A percentile compares a stretch with the other conserved stretches of the same genome.
Evolutionary conservation across 1,139 yeast genomes (phyloP).

Genomic region (Pichia sp.): DNA sequence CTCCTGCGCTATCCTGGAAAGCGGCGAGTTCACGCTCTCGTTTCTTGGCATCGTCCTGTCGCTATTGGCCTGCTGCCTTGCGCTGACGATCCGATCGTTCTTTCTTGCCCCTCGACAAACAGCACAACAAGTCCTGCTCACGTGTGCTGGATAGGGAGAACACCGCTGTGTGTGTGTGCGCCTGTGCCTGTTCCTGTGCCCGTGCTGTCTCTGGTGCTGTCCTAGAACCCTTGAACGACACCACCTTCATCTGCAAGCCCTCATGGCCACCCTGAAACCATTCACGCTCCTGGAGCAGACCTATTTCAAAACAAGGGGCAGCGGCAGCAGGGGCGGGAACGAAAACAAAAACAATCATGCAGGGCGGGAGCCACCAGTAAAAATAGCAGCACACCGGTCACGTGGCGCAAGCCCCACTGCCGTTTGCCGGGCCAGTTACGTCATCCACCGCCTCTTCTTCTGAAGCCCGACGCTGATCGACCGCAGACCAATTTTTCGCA

Average conservation of each 20-base stretch:
- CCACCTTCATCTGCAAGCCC: too few relatives aligned
- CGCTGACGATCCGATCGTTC: too few relatives aligned
- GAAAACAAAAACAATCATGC: not conserved
- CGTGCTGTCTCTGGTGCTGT: too few relatives aligned
- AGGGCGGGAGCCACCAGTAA: not conserved
- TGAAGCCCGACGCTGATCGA: too few relatives aligned
- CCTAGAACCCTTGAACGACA: too few relatives aligned
- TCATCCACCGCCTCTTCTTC: not conserved
- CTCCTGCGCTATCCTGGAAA: constrained; percentile 11
- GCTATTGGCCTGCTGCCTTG: not conserved
- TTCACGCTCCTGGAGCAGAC: not conserved
- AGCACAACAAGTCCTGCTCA: not conserved
- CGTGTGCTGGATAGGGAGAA: not conserved
- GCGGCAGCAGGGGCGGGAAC: not conserved
- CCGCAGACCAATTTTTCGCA: too few relatives aligned
- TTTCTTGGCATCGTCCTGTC: constrained; percentile 1
- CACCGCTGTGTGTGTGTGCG: not conserved
- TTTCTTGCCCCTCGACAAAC: not conserved
- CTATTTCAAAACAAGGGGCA: not conserved
- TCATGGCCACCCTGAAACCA: too few relatives aligned
- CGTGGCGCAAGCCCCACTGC: not conserved
- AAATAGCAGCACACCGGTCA: not conserved
- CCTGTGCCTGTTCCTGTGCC: too few relatives aligned
- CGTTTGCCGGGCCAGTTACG: not conserved
- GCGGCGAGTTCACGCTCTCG: constrained; percentile 8